Evolutionary conservation across 768 basidiomycete genomes (phyloP).

Genomic region (Chalciporus pseudorubinellus): DNA sequence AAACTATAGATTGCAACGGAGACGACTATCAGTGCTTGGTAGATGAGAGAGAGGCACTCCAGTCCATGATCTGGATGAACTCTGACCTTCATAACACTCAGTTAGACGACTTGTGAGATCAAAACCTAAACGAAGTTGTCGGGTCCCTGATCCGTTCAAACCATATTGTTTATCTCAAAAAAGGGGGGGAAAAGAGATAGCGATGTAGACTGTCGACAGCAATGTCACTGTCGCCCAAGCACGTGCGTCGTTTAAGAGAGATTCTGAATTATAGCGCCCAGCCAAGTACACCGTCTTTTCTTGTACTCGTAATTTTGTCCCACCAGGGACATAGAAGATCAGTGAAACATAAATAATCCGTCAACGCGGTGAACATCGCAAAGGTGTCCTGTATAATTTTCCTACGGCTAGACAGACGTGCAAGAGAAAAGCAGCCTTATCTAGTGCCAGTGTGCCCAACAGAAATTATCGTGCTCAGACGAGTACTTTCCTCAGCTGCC

Average conservation of each 20-base stretch:
- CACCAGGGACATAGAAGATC: not conserved
- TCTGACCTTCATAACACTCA: conserved; percentile 32
- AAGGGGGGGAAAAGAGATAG: not conserved
- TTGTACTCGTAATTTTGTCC: not conserved
- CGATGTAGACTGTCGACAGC: conserved; percentile 13
- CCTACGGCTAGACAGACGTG: not conserved
- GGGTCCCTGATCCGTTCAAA: conserved; percentile 18
- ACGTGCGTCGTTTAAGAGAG: conserved; percentile 26
- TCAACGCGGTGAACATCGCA: no score
- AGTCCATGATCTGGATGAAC: not conserved
- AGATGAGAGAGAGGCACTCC: not conserved
- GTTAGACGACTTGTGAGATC: conserved; percentile 11
- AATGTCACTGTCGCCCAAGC: conserved; percentile 11
- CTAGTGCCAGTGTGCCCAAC: not conserved
- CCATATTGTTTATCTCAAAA: conserved; percentile 26
- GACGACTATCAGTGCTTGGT: not conserved
- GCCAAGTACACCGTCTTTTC: no score
- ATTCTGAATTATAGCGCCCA: no score
- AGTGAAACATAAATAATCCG: not conserved
- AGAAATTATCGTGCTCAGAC: conserved; percentile 42
- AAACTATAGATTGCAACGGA: conserved; percentile 59
- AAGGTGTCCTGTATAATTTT: not conserved
- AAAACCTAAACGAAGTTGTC: conserved; percentile 7
- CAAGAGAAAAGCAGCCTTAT: not conserved
- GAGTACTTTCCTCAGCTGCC: conserved; percentile 86